Evolutionary conservation across 2,329 filamentous ascomycete species (phyloP).

Genomic region (Epichloe amarillans): DNA sequence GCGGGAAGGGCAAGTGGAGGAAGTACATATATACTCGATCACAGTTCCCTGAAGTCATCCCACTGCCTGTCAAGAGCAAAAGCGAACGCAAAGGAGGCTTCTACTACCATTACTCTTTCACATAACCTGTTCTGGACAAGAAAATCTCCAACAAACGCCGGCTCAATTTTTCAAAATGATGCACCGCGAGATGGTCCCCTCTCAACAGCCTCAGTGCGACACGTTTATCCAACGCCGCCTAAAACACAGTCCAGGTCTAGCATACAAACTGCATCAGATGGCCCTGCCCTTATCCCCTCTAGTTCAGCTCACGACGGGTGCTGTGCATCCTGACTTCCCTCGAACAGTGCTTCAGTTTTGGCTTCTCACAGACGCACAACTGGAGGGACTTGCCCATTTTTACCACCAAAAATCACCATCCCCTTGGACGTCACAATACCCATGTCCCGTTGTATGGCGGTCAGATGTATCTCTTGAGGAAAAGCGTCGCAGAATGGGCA

Average conservation of each 20-base stretch:
- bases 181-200: slow-evolving; percentile 18
- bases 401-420: slow-evolving; percentile 56
- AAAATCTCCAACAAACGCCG: not conserved
- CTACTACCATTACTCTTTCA: not conserved
- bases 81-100: not conserved
- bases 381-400: slow-evolving; percentile 56
- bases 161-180: slow-evolving; percentile 15
- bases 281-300: slow-evolving; percentile 52
- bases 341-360: slow-evolving; percentile 56
- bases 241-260: slow-evolving; percentile 36
- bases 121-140: not conserved
- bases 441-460: slow-evolving; percentile 53
- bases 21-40: slow-evolving; percentile 5
- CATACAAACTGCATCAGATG: slow-evolving; percentile 51
- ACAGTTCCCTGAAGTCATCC: not conserved
- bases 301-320: slow-evolving; percentile 47
- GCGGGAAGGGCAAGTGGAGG: not conserved
- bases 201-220: slow-evolving; percentile 17
- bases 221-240: slow-evolving; percentile 19
- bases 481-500: slow-evolving; percentile 59
- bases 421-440: slow-evolving; percentile 46
- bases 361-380: slow-evolving; percentile 57
- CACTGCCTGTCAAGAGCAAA: not conserved
- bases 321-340: slow-evolving; percentile 53
- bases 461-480: slow-evolving; percentile 42